Percentiles rank a stretch among this genome's conserved stretches.
Evolutionary conservation across 2,329 filamentous ascomycete species (phyloP).

Genomic region (Xylariaceae sp.): DNA sequence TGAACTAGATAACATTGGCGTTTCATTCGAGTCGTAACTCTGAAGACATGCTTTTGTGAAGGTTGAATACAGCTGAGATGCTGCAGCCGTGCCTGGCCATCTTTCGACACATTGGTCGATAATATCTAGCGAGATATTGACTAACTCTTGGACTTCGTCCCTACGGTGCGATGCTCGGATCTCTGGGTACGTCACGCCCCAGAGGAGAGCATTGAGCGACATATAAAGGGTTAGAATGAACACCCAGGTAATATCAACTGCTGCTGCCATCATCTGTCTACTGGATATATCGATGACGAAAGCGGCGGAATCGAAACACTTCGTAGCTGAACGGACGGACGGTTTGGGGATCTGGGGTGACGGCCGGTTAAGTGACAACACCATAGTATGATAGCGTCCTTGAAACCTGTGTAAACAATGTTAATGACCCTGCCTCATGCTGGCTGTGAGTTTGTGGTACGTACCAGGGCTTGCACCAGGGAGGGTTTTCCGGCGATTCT

Average conservation of each 20-base stretch:
- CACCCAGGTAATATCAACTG: constrained; percentile 90
- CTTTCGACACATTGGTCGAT: constrained; percentile 80
- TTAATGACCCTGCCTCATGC: neutral
- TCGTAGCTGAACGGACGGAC: constrained; percentile 73
- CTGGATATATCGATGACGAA: constrained; percentile 81
- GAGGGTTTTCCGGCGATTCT: constrained; percentile 69
- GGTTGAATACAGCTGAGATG: constrained; percentile 83
- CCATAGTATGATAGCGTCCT: constrained; percentile 80
- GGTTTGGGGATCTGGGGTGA: constrained; percentile 91
- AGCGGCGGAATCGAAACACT: constrained; percentile 80
- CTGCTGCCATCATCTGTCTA: constrained; percentile 74
- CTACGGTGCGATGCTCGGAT: constrained; percentile 73
- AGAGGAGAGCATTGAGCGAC: constrained; percentile 87
- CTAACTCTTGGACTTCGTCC: constrained; percentile 75
- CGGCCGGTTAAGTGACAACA: constrained; percentile 84
- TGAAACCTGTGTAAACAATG: constrained; percentile 54
- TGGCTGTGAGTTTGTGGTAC: constrained; percentile 34
- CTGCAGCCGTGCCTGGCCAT: constrained; percentile 88
- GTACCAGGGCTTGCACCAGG: constrained; percentile 80
- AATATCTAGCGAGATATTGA: constrained; percentile 75
- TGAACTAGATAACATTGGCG: constrained; percentile 37
- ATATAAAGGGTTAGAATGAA: constrained; percentile 90
- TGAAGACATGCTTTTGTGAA: constrained; percentile 84
- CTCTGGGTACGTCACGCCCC: constrained; percentile 86
- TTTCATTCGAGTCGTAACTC: constrained; percentile 71